These are phyloP conservation scores for Rhododendron mucronatum DNA, from an alignment of 148 eudicot genomes.

Conservation along the genomic window DNA sequence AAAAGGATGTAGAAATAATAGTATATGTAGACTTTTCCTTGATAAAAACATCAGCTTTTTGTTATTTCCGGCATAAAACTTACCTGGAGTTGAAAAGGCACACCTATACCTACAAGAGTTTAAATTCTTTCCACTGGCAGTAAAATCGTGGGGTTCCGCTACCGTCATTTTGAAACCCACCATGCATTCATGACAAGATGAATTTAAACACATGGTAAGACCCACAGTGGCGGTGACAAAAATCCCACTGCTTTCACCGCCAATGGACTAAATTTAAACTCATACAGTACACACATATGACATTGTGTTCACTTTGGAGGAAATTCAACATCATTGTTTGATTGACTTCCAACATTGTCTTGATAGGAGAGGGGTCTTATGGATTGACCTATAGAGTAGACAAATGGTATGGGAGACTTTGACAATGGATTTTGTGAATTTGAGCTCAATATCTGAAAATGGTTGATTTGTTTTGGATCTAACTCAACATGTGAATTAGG, in stretches of 20 bases:
- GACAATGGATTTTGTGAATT: constrained; percentile 17
- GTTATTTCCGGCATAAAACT: background rate
- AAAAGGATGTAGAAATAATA: background rate
- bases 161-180: background rate
- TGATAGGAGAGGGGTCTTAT: constrained; percentile 12
- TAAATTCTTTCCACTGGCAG: background rate
- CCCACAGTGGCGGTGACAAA: background rate
- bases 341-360: constrained; percentile 10
- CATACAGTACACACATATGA: background rate
- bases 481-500: constrained; percentile 12
- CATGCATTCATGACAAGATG: background rate
- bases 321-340: constrained; percentile 16
- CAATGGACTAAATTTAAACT: too few relatives aligned
- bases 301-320: constrained; percentile 5
- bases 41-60: background rate
- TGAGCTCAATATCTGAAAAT: constrained; percentile 27
- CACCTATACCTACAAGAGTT: background rate
- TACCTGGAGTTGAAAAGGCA: background rate
- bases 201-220: too few relatives aligned
- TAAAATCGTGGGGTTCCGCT: background rate
- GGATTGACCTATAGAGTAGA: constrained; percentile 20
- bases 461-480: constrained; percentile 26
- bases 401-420: constrained; percentile 13
- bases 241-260: too few relatives aligned
- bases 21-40: background rate